Evolutionary conservation across 371 early-diverging fungal genomes (phyloP), one percentile per base, ranked within the genome.

Genomic region (Cokeromyces recurvatus): DNA sequence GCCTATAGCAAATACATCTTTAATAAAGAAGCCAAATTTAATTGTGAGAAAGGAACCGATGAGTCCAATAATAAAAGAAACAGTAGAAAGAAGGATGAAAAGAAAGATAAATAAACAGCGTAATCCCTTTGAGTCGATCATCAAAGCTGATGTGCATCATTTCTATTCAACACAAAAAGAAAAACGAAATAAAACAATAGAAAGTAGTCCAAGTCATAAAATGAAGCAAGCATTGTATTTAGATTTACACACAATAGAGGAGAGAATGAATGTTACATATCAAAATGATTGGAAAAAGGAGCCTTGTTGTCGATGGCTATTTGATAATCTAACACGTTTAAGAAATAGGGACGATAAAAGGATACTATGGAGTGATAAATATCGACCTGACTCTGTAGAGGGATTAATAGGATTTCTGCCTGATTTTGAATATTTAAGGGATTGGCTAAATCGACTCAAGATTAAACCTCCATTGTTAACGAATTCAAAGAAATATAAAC

Each of bases 301-400:
- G 8, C 5, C 5, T 5, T 29, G 29, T 11, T 29, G 29, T 11
- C 5, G 11, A 11, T 5, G 8, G 11, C 11, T 29, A 29, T 29
- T 29, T 29, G 29, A 29, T 29, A 5, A 11, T 11, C 29, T 29
- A 29, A 8, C 29, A 29, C 29, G 11, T 11, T 8, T 19, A 5
- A n/a, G n/a, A n/a, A 17, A 43, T 32, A 9, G 32, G 29, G 19
- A 17, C 17, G 14, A 20, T 19, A 25, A 27, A 8, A 19, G 12
- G 16, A 22, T 45, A 10, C 44, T 52, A 17, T 64, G 69, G 69
- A 49, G 47, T n/a, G 66, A 68, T 12, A 64, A 62, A 39, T 65
- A 68, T 43, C 41, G 65, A 32, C 69, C 69, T 1, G 25, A 36
- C 4, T 20, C 22, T 0, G 47, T 59, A 4, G 40, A 44, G 1